Percentiles rank a stretch among this genome's conserved stretches.
Conservation (phyloP, 306 rosid genomes). For the Luffa acutangula region DNA sequence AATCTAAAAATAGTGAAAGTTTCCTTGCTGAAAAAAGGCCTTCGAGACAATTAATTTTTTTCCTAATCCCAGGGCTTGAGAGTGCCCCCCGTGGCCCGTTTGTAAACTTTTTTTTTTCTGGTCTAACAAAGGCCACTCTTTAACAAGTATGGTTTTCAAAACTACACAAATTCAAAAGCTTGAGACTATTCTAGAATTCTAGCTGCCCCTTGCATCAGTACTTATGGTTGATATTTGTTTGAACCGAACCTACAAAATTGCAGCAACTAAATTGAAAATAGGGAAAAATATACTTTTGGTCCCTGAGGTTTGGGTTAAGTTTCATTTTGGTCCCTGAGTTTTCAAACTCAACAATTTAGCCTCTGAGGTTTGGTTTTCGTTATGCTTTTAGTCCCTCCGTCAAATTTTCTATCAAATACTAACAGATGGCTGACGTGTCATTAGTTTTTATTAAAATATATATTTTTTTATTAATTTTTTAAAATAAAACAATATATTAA, state of each 20-base stretch:
- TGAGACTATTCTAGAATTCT: neutral
- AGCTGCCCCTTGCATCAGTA: neutral
- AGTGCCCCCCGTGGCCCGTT: no score
- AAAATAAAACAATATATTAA: no score
- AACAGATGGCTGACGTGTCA: no score
- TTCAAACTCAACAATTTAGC: no score
- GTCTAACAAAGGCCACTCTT: neutral
- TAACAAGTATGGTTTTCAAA: neutral
- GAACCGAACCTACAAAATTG: neutral
- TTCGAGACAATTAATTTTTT: neutral
- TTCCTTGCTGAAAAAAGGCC: neutral
- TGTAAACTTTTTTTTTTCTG: neutral
- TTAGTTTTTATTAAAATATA: no score
- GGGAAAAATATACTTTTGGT: no score
- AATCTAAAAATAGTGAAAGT: neutral
- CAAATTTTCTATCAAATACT: no score
- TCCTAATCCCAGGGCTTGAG: neutral
- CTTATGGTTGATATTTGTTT: neutral
- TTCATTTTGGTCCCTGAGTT: no score
- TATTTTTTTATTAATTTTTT: no score
- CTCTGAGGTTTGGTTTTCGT: no score
- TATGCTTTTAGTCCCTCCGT: no score
- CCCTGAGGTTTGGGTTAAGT: no score
- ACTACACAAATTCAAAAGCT: neutral
- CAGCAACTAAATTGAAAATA: neutral